phyloP scores from a whole-genome alignment of 2,329 filamentous ascomycete species.

The Shiraia bambusicola region DNA sequence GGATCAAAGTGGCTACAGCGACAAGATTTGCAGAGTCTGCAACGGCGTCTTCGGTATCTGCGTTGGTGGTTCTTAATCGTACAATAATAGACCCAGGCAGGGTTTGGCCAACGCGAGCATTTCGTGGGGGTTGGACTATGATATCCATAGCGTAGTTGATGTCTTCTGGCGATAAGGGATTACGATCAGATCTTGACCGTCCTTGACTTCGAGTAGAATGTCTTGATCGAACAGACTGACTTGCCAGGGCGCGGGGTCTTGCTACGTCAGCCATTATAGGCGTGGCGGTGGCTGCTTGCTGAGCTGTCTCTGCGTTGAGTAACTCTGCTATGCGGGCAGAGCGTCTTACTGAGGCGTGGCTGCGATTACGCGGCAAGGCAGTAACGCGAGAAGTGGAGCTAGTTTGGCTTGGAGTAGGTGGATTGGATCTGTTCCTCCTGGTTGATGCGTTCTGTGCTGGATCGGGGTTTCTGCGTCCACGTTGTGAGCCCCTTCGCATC shows the following conservation, averaged over 20 bases:
- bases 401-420: slow-evolving; percentile 12
- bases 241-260: slow-evolving; percentile 37
- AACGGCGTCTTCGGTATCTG: slow-evolving; percentile 35
- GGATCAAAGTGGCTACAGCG: slow-evolving; percentile 36
- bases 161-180: slow-evolving; percentile 29
- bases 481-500: slow-evolving; percentile 41
- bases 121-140: slow-evolving; percentile 40
- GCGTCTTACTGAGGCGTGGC: slow-evolving; percentile 30
- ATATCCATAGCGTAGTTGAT: slow-evolving; percentile 44
- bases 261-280: slow-evolving; percentile 43
- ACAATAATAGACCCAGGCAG: slow-evolving; percentile 37
- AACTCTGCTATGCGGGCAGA: slow-evolving; percentile 38
- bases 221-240: slow-evolving; percentile 34
- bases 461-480: slow-evolving; percentile 39
- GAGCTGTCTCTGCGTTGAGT: slow-evolving; percentile 28
- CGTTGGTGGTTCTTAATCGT: slow-evolving; percentile 36
- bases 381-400: slow-evolving; percentile 16
- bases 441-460: slow-evolving; percentile 27
- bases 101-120: slow-evolving; percentile 34
- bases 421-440: slow-evolving; percentile 29
- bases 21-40: slow-evolving; percentile 38
- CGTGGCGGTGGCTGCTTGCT: slow-evolving; percentile 15
- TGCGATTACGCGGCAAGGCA: slow-evolving; percentile 18
- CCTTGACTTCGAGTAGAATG: slow-evolving; percentile 26
- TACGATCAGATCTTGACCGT: slow-evolving; percentile 28